Percentiles rank a stretch among this genome's conserved stretches.
These are phyloP conservation scores for Iberis amara DNA, from an alignment of 441 rosid genomes.

Conservation along the genomic window DNA sequence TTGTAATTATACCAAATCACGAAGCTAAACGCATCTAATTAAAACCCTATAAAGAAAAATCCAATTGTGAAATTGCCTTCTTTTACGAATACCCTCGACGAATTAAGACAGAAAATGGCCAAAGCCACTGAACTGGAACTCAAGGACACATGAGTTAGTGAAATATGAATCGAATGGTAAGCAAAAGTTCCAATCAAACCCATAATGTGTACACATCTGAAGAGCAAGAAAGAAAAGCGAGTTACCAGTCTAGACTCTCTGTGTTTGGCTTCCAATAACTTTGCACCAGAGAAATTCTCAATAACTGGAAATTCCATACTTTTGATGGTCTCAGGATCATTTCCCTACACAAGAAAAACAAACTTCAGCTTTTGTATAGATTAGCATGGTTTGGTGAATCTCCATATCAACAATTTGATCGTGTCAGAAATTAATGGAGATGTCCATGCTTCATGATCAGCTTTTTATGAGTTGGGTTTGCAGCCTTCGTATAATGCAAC, in stretches of 20 bases:
- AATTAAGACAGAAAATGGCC: too few relatives aligned
- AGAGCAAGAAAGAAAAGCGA: background rate
- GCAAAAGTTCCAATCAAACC: too few relatives aligned
- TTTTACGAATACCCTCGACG: too few relatives aligned
- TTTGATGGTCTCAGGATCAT: conserved; percentile 31
- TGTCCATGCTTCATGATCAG: conserved; percentile 13
- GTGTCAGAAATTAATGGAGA: background rate
- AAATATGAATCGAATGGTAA: conserved; percentile 10
- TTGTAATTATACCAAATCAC: conserved; percentile 22
- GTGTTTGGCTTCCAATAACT: conserved; percentile 44
- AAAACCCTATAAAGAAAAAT: background rate
- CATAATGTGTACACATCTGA: too few relatives aligned
- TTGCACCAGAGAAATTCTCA: conserved; percentile 42
- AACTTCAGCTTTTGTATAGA: conserved; percentile 14
- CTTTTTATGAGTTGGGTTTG: background rate
- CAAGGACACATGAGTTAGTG: too few relatives aligned
- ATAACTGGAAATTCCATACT: conserved; percentile 46
- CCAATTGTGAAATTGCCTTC: conserved; percentile 5
- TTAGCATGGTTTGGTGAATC: conserved; percentile 1
- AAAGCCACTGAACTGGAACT: too few relatives aligned
- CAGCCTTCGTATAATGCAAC: background rate
- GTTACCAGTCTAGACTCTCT: conserved; percentile 41
- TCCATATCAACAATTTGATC: conserved; percentile 3
- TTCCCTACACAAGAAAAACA: conserved; percentile 31
- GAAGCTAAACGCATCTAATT: conserved; percentile 8